These are phyloP conservation scores for Penicillium decumbens DNA, from an alignment of 2,329 filamentous ascomycete species.

Conservation along the genomic window DNA sequence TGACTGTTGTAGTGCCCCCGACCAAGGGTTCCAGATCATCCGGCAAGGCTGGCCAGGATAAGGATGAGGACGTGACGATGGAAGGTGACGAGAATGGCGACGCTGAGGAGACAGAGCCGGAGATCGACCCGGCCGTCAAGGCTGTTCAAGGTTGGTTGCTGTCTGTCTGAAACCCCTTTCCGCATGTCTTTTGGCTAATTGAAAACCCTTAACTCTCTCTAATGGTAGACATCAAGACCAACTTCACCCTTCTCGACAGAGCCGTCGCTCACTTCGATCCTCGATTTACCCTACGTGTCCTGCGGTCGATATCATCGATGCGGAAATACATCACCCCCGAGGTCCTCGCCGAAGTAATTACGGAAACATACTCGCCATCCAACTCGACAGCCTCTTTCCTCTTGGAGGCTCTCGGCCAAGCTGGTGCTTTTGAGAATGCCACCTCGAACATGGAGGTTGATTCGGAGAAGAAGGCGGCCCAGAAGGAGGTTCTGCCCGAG, in stretches of 20 bases:
- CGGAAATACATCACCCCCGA: conserved; percentile 84
- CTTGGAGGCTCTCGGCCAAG: conserved; percentile 64
- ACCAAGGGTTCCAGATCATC: conserved; percentile 61
- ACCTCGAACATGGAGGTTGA: conserved; percentile 70
- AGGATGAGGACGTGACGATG: conserved; percentile 69
- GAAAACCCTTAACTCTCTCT: neutral
- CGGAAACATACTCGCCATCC: conserved; percentile 69
- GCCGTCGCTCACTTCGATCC: conserved; percentile 91
- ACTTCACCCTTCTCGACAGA: conserved; percentile 85
- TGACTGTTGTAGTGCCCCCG: conserved; percentile 74
- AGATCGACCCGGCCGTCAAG: conserved; percentile 47
- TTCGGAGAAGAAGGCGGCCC: conserved; percentile 58
- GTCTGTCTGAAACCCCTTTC: neutral
- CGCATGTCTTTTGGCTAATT: neutral
- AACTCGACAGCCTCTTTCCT: conserved; percentile 65
- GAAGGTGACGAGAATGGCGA: conserved; percentile 49
- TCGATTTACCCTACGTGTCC: conserved; percentile 86
- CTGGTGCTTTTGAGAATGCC: conserved; percentile 59
- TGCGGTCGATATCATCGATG: conserved; percentile 91
- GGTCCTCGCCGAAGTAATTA: conserved; percentile 73
- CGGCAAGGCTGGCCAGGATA: conserved; percentile 54
- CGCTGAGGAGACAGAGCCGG: conserved; percentile 44
- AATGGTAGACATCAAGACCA: conserved; percentile 80
- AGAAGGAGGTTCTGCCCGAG: conserved; percentile 77
- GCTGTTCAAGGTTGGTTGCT: conserved; percentile 44